Percentiles rank a stretch among this genome's conserved stretches.
phyloP scores from a whole-genome alignment of 1,284 basidiomycete genomes.

The Anthracocystis setariae region DNA sequence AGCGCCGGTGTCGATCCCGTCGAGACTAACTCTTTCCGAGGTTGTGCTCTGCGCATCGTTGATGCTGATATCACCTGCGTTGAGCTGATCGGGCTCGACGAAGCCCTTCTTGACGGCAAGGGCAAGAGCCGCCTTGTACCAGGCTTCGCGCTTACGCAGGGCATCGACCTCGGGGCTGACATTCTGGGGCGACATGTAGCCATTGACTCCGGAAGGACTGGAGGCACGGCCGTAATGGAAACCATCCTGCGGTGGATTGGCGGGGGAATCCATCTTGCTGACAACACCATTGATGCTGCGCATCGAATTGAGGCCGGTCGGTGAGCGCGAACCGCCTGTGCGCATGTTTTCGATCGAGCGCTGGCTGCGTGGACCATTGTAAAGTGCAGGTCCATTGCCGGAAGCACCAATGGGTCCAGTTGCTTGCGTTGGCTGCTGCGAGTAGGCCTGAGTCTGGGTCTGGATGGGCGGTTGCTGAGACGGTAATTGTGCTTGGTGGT shows the following conservation, averaged over 20 bases:
- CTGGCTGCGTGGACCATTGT: slow-evolving; percentile 55
- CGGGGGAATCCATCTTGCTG: slow-evolving; percentile 49
- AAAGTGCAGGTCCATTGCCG: slow-evolving; percentile 23
- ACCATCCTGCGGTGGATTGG: slow-evolving; percentile 47
- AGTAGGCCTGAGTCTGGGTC: slow-evolving; percentile 16
- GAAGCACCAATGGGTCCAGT: slow-evolving; percentile 1
- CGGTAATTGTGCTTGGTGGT: slow-evolving; percentile 19
- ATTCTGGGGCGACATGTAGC: slow-evolving; percentile 39
- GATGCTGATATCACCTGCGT: slow-evolving; percentile 43
- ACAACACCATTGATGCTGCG: slow-evolving; percentile 53
- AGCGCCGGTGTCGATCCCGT: slow-evolving; percentile 68
- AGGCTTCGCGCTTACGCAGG: slow-evolving; percentile 80
- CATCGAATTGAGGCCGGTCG: slow-evolving; percentile 44
- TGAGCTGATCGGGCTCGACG: slow-evolving; percentile 73
- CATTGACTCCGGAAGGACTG: slow-evolving; percentile 34
- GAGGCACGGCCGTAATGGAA: slow-evolving; percentile 58
- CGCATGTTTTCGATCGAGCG: slow-evolving; percentile 60
- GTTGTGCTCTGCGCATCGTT: slow-evolving; percentile 36
- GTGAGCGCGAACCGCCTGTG: slow-evolving; percentile 43
- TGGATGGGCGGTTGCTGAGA: slow-evolving; percentile 20
- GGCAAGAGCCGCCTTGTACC: slow-evolving; percentile 84
- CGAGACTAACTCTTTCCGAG: slow-evolving; percentile 41
- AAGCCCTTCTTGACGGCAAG: slow-evolving; percentile 85
- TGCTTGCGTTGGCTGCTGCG: slow-evolving; percentile 15
- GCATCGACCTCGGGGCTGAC: slow-evolving; percentile 76